Evolutionary conservation across 1,139 yeast genomes (phyloP).

Genomic region (Scheffersomyces stambukii): DNA sequence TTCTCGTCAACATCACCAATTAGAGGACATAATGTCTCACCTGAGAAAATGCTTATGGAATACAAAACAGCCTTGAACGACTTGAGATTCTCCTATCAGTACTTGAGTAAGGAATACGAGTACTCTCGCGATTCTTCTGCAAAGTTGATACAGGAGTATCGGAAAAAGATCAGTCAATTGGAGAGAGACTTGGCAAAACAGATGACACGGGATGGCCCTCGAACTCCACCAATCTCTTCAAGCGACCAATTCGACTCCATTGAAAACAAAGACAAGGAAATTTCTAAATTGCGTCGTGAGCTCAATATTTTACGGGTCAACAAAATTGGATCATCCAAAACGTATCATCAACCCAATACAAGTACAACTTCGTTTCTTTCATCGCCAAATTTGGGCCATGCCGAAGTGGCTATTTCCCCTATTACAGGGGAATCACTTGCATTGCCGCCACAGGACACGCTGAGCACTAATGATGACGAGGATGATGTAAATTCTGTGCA

Average conservation of each 20-base stretch:
- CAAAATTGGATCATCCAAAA: constrained; percentile 28
- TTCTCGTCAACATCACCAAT: constrained; percentile 21
- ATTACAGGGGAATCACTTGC: constrained; percentile 17
- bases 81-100: constrained; percentile 60
- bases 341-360: constrained; percentile 1
- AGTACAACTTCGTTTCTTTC: constrained; percentile 5
- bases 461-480: constrained; percentile 15
- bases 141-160: constrained; percentile 45
- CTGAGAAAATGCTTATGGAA: constrained; percentile 34
- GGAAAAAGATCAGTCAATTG: constrained; percentile 38
- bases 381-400: constrained; percentile 6
- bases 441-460: constrained; percentile 1
- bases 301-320: constrained; percentile 49
- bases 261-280: constrained; percentile 42
- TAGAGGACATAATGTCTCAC: constrained; percentile 12
- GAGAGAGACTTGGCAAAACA: constrained; percentile 33
- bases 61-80: constrained; percentile 57
- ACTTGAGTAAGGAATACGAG: constrained; percentile 56
- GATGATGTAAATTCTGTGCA: constrained; percentile 4
- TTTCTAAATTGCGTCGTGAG: constrained; percentile 43
- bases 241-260: constrained; percentile 12
- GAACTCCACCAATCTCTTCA: constrained; percentile 4
- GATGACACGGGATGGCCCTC: background rate
- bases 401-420: constrained; percentile 18
- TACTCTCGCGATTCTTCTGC: constrained; percentile 49